A percentile compares a stretch with the other conserved stretches of the same genome.
These are phyloP conservation scores for Penicillium aurantiogriseum DNA, from an alignment of 2,329 filamentous ascomycete species.

Conservation along the genomic window DNA sequence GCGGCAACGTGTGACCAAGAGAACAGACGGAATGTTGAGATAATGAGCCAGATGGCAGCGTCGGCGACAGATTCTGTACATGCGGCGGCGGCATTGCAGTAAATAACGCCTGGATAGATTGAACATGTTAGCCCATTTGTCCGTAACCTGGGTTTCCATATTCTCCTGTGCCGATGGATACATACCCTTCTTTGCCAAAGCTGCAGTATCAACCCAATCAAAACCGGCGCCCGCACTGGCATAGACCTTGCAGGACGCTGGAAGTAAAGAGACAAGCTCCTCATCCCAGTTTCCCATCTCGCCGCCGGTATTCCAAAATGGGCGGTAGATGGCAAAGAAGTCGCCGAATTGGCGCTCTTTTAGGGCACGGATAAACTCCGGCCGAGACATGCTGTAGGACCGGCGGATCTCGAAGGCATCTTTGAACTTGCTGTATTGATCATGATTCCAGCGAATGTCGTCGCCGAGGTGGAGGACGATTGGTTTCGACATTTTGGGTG, in stretches of 20 bases:
- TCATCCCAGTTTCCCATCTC: constrained; percentile 65
- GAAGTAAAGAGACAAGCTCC: constrained; percentile 57
- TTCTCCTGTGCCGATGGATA: constrained; percentile 6
- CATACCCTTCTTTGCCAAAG: constrained; percentile 60
- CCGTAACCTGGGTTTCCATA: background rate
- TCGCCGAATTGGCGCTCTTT: constrained; percentile 41
- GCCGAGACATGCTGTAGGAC: constrained; percentile 41
- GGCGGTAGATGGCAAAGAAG: constrained; percentile 54
- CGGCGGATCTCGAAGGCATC: constrained; percentile 37
- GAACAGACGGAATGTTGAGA: constrained; percentile 67
- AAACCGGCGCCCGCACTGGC: constrained; percentile 62
- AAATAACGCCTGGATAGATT: constrained; percentile 37
- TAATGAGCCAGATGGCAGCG: constrained; percentile 66
- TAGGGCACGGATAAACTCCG: constrained; percentile 44
- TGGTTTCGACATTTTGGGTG: constrained; percentile 30
- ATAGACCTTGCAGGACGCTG: constrained; percentile 55
- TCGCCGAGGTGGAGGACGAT: constrained; percentile 48
- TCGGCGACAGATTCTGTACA: constrained; percentile 73
- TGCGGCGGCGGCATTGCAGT: constrained; percentile 70
- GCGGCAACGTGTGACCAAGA: constrained; percentile 63
- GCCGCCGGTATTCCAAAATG: constrained; percentile 64
- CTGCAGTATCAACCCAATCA: constrained; percentile 62
- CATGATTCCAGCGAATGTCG: constrained; percentile 50
- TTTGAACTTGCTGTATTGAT: constrained; percentile 43
- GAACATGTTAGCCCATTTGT: background rate